phyloP scores from a whole-genome alignment of 768 basidiomycete genomes.

The Lentinus tigrinus region DNA sequence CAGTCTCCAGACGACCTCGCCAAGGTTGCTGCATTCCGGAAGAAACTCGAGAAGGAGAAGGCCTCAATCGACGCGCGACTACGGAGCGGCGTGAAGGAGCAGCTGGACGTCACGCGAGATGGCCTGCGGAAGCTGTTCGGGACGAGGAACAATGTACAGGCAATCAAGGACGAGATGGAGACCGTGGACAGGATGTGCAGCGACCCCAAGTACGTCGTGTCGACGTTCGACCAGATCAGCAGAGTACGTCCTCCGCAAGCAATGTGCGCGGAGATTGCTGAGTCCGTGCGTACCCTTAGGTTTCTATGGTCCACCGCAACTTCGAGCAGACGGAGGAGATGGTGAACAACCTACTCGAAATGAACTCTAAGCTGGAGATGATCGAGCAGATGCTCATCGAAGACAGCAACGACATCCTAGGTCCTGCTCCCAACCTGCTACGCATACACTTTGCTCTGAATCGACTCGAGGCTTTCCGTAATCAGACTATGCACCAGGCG shows the following conservation, averaged over 20 bases:
- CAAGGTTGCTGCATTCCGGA: slow-evolving; percentile 85
- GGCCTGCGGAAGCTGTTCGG: slow-evolving; percentile 80
- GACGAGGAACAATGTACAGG: slow-evolving; percentile 75
- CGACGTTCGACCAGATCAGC: slow-evolving; percentile 94
- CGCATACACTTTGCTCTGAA: slow-evolving; percentile 89
- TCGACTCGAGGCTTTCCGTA: slow-evolving; percentile 90
- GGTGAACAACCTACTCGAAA: slow-evolving; percentile 90
- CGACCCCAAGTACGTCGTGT: slow-evolving; percentile 72
- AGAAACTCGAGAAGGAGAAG: slow-evolving; percentile 96
- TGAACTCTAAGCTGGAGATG: slow-evolving; percentile 80
- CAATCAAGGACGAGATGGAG: slow-evolving; percentile 83
- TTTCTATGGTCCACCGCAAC: slow-evolving; percentile 93
- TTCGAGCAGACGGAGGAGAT: slow-evolving; percentile 95
- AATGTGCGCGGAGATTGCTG: neutral
- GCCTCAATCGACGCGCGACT: slow-evolving; percentile 89
- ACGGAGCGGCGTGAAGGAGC: slow-evolving; percentile 88
- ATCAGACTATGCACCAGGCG: slow-evolving; percentile 92
- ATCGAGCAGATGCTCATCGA: slow-evolving; percentile 75
- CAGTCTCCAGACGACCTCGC: slow-evolving; percentile 92
- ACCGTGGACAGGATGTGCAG: slow-evolving; percentile 73
- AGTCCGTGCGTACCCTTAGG: slow-evolving; percentile 44
- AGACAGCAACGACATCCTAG: slow-evolving; percentile 77
- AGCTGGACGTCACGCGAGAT: slow-evolving; percentile 86
- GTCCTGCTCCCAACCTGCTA: slow-evolving; percentile 86
- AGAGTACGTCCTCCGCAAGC: slow-evolving; percentile 65